Evolutionary conservation across 2,329 filamentous ascomycete genomes (phyloP), one percentile per base, ranked within the genome.

Genomic region (Ceratocystis variospora): DNA sequence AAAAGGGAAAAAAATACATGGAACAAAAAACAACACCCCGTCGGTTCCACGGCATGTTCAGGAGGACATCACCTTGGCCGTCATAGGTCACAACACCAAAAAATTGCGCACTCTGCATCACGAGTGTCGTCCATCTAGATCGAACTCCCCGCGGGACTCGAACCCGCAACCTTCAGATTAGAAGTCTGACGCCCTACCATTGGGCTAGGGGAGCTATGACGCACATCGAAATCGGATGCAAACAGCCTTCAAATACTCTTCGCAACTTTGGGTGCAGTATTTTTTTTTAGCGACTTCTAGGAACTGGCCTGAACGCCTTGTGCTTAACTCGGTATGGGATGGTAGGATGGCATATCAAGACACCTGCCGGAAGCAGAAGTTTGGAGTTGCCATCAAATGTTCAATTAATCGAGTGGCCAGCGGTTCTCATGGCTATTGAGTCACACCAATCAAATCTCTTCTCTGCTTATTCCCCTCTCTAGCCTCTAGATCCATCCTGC

Each of bases 131-230:
- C 2, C 1, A 1, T 5, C 1, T 1, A 3, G 1, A 28, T 41
- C 45, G 41, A 65, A 68, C 66, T 64, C 66, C 66, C 64, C 66
- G 66, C 66, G 66, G 66, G 66, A 68, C 66, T 68, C 66, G 66
- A 68, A 68, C 66, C 66, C 66, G 66, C 66, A 68, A 61, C 66
- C 66, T 68, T 68, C 66, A 68, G 66, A 68, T 68, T 68, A 68
- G 66, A 68, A 68, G 66, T 68, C 66, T 68, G 66, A 68, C 66
- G 66, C 66, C 57, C 66, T 68, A 68, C 66, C 66, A 68, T 68
- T 68, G 66, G 33, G 66, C 66, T 68, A 68, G 66, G 64, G 64
- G 66, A 64, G 66, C 66, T 19, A n/a, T 19, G 28, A 28, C 48
- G 31, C 41, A 28, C 55, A 44, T 46, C 28, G 2, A 8, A 1